These are phyloP conservation scores for Coprinopsis sp. DNA, from an alignment of 768 basidiomycete genomes.

Conservation along the genomic window DNA sequence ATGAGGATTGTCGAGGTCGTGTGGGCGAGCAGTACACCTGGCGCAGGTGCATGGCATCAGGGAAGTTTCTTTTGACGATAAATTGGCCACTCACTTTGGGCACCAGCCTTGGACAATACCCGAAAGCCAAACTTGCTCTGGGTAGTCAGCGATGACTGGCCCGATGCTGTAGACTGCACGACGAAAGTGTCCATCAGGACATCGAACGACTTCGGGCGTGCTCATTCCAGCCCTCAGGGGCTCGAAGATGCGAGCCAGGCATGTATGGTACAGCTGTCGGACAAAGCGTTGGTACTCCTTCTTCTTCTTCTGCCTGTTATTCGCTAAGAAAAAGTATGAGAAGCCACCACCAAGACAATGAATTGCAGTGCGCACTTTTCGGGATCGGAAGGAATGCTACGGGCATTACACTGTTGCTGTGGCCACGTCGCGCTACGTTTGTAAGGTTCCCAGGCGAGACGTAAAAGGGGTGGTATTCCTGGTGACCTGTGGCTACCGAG, in stretches of 20 bases:
- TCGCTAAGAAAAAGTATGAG: constrained; percentile 14
- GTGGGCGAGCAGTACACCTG: too few species aligned
- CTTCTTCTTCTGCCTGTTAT: constrained; percentile 11
- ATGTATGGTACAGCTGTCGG: constrained; percentile 23
- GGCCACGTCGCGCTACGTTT: too few species aligned
- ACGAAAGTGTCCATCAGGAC: constrained; percentile 30
- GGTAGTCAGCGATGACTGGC: constrained; percentile 35
- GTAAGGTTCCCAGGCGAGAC: too few species aligned
- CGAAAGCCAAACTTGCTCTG: constrained; percentile 28
- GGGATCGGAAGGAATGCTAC: too few species aligned
- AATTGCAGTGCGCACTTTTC: too few species aligned
- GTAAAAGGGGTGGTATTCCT: too few species aligned
- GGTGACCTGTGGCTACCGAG: too few species aligned
- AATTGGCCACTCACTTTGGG: constrained; percentile 12
- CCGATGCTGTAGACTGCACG: constrained; percentile 25
- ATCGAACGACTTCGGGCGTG: constrained; percentile 17
- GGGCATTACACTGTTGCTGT: too few species aligned
- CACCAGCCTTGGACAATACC: constrained; percentile 24
- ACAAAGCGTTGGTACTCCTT: constrained; percentile 19
- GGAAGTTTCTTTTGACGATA: too few species aligned
- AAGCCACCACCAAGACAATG: too few species aligned
- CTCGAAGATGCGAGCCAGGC: constrained; percentile 14
- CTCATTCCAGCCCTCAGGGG: constrained; percentile 17
- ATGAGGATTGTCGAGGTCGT: too few species aligned
- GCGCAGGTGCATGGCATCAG: too few species aligned